Evolutionary conservation across 1,139 yeast species (phyloP), one percentile per base, ranked within the genome.

Genomic region (Debaryomyces robertsiae): DNA sequence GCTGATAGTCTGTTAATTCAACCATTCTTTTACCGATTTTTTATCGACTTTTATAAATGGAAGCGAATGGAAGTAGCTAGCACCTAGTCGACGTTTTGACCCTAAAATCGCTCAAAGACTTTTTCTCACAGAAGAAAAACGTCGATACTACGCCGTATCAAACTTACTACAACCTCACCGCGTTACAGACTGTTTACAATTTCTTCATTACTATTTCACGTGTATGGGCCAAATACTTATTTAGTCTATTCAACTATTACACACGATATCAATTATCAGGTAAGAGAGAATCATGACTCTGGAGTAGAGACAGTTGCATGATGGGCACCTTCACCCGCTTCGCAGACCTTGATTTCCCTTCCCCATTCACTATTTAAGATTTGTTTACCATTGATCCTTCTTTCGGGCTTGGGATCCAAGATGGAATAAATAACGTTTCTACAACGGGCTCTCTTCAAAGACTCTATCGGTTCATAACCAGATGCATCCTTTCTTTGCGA

Each of bases 301-400:
- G 32, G 27, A 15, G 28, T 6, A n/a, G 10, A 19, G 22, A 19
- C 19, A 9, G 5, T 3, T 15, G 5, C 30, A 5, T 9, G 17
- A 24, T 30, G 32, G 24, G 16, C 9, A 22, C 58, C 60, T 22
- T 71, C 77, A 24, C 84, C 90, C 9, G 87, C 86, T 33, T 76
- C 81, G 59, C 96, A 89, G 23, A 88, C 81, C 48, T 68, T 75
- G 45, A 91, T 89, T 58, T 87, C 94, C 47, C 97, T 71, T 2
- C 96, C 96, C 98, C 98, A 93, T 63, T 93, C 98, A 60, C 95
- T 84, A 58, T 85, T 89, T 58, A 93, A 69, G 25, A 91, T 81
- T 63, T 93, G 97, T 53, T 82, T 81, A 19, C 94, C 95, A 16
- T 87, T 91, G 49, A 93, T 85, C 58, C 98, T 76, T 51, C 98